Evolutionary conservation across 2,329 filamentous ascomycete genomes (phyloP).

Genomic region (Leptoxyphium fumago): DNA sequence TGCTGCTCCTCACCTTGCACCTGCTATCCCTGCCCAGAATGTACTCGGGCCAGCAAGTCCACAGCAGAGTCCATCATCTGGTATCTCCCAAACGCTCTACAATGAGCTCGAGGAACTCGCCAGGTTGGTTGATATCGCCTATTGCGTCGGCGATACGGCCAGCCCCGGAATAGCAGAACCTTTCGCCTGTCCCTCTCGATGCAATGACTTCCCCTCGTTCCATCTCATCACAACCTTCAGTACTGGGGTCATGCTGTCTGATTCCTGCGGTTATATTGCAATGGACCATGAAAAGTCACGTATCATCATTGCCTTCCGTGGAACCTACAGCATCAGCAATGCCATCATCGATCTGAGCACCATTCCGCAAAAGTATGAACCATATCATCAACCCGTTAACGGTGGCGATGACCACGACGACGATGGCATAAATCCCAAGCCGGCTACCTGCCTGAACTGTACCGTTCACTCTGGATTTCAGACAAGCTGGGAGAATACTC

Average conservation of each 20-base stretch:
- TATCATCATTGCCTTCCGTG: slow-evolving; percentile 80
- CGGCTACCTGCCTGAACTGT: slow-evolving; percentile 55
- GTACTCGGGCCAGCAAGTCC: neutral
- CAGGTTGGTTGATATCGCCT: slow-evolving; percentile 85
- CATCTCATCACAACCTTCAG: slow-evolving; percentile 77
- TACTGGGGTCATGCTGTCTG: slow-evolving; percentile 70
- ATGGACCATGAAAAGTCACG: slow-evolving; percentile 56
- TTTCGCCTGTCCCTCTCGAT: slow-evolving; percentile 74
- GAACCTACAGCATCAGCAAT: slow-evolving; percentile 87
- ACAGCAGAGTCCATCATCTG: slow-evolving; percentile 12
- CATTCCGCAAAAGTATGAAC: slow-evolving; percentile 76
- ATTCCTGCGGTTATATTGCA: slow-evolving; percentile 87
- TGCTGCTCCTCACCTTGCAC: no score
- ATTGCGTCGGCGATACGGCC: slow-evolving; percentile 67
- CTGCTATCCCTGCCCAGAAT: no score
- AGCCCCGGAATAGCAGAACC: slow-evolving; percentile 72
- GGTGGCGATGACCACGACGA: slow-evolving; percentile 21
- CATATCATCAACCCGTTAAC: slow-evolving; percentile 49
- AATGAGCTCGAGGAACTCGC: slow-evolving; percentile 70
- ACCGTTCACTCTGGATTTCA: slow-evolving; percentile 89
- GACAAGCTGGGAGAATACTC: slow-evolving; percentile 65
- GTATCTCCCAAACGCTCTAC: slow-evolving; percentile 53
- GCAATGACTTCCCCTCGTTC: slow-evolving; percentile 66
- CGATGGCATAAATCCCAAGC: slow-evolving; percentile 6
- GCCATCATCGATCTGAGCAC: slow-evolving; percentile 83